Conservation (phyloP, 805 yeast species). For the Grigorovia yakushimaensis region DNA sequence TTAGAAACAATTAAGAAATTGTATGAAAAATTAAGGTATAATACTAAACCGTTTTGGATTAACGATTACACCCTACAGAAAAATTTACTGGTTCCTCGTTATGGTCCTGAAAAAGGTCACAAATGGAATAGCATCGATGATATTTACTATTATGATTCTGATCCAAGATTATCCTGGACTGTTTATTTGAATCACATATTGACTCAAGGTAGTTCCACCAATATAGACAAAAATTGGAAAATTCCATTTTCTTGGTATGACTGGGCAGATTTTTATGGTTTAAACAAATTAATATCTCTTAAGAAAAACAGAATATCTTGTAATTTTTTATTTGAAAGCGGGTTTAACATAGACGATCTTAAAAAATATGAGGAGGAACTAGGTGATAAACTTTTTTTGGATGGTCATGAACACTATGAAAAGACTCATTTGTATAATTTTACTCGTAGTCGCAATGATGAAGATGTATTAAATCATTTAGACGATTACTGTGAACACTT, state of each 20-base stretch:
- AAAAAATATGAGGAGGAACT: slow-evolving; percentile 12
- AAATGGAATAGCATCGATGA: slow-evolving; percentile 14
- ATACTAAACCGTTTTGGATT: slow-evolving; percentile 14
- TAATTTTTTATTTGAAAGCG: slow-evolving; percentile 13
- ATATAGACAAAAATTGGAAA: not conserved
- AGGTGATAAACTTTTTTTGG: slow-evolving; percentile 12
- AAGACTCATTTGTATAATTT: slow-evolving; percentile 10
- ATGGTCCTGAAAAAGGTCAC: slow-evolving; percentile 15
- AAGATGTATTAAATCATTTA: not conserved
- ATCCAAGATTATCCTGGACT: slow-evolving; percentile 50
- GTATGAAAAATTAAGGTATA: slow-evolving; percentile 15
- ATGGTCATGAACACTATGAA: slow-evolving; percentile 14
- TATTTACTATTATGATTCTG: slow-evolving; percentile 36
- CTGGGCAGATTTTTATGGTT: slow-evolving; percentile 40
- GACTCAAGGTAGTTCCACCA: not conserved
- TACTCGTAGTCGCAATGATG: slow-evolving; percentile 1
- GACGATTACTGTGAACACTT: slow-evolving; percentile 1
- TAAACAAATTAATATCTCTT: slow-evolving; percentile 29
- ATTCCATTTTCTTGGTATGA: slow-evolving; percentile 51
- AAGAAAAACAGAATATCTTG: slow-evolving; percentile 12
- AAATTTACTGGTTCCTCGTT: slow-evolving; percentile 13
- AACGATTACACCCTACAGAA: slow-evolving; percentile 14
- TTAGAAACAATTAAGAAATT: not conserved
- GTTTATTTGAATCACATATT: slow-evolving; percentile 36
- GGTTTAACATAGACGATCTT: slow-evolving; percentile 11